Evolutionary conservation across 768 basidiomycete species (phyloP), one percentile per base, ranked within the genome.

Genomic region (Lentinula lateritia): DNA sequence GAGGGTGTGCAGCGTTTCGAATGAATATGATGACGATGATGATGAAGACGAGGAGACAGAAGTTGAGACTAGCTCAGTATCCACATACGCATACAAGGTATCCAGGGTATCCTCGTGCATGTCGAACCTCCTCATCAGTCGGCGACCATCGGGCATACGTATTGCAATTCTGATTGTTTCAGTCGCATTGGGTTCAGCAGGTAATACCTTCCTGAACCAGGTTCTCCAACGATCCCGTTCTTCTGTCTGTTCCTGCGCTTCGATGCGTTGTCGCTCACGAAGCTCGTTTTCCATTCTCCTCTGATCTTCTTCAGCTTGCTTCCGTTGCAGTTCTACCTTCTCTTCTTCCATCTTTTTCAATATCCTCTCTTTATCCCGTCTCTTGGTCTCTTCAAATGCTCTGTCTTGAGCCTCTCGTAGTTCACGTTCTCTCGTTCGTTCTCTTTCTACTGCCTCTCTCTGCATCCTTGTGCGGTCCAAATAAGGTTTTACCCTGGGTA

Each of bases 371-470:
- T 80, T 76, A 70, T 97, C 95, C 5, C 82, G 74, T 41, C 76
- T 69, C 1, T 84, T 87, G 0, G 87, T 79, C 57, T 88, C 85
- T 42, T 75, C 74, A 71, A 92, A 93, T 1, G 92, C 91, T 8
- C 82, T 79, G 67, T 96, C 95, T 66, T 95, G 93, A 66, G 91
- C 89, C 32, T 86, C 89, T 12, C 94, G 81, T 18, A 94, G 68
- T 18, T 77, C 73, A 12, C 93, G 80, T 18, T 89, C 85, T 4
- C 73, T 74, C 39, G 80, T 79, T 20, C 80, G 79, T 66, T 64
- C 83, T 70, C 16, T 78, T 76, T 20, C 75, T 72, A 53, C 77
- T 77, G 65, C 88, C 74, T 68, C 84, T 69, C 76, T 71, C 53
- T 83, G 78, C 0, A 79, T 69, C 15, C 76, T 81, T 58, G 92